Percentiles rank a stretch among this genome's conserved stretches.
Conservation (phyloP, 1,139 yeast genomes). For the Diutina sp. region DNA sequence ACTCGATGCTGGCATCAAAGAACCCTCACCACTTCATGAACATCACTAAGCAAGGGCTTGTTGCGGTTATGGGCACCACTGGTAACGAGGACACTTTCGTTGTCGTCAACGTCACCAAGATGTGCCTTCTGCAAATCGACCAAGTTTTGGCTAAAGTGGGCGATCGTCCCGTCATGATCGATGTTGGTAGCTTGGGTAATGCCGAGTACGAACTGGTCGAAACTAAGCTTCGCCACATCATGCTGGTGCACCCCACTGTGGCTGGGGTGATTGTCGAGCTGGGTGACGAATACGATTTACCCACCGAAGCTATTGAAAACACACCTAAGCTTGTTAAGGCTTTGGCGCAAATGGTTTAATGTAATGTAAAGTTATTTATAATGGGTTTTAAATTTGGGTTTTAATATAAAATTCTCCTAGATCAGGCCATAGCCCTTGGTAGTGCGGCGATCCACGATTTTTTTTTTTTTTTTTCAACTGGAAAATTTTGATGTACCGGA, state of each 20-base stretch:
- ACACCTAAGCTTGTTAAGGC: background rate
- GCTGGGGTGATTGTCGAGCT: background rate
- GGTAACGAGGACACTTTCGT: constrained; percentile 34
- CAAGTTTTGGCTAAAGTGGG: background rate
- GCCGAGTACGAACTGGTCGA: background rate
- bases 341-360: background rate
- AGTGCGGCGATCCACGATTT: too few relatives aligned
- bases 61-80: constrained; percentile 29
- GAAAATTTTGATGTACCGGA: background rate
- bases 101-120: constrained; percentile 11
- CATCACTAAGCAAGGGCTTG: constrained; percentile 29
- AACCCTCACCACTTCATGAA: constrained; percentile 31
- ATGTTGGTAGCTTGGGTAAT: background rate
- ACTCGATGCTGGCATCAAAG: constrained; percentile 27
- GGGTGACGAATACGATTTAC: background rate
- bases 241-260: background rate
- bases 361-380: background rate
- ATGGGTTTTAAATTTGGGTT: background rate
- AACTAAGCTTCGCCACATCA: background rate
- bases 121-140: background rate
- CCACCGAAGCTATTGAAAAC: background rate
- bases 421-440: too few relatives aligned
- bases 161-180: background rate
- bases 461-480: too few relatives aligned
- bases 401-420: too few relatives aligned